Evolutionary conservation across 2,329 filamentous ascomycete genomes (phyloP).

Genomic region (Colletotrichum tofieldiae): DNA sequence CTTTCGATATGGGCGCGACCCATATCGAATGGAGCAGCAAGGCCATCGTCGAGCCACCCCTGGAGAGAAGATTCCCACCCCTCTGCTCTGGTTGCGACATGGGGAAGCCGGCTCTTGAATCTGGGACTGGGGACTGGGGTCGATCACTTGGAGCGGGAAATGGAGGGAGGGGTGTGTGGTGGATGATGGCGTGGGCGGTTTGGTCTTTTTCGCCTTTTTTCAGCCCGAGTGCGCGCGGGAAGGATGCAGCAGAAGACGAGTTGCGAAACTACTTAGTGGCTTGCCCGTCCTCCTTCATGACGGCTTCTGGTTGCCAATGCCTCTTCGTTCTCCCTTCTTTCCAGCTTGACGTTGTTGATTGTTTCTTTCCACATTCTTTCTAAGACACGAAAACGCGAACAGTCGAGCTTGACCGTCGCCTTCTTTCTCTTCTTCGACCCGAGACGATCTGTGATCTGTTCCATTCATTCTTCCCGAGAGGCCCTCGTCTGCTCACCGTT

Average conservation of each 20-base stretch:
- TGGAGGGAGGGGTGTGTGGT: neutral
- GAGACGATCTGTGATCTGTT: constrained; percentile 42
- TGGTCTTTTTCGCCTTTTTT: neutral
- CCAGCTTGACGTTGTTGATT: constrained; percentile 37
- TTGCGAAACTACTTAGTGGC: constrained; percentile 42
- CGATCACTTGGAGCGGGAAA: neutral
- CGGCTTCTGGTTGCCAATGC: neutral
- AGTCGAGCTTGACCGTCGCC: constrained; percentile 37
- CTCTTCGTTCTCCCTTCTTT: neutral
- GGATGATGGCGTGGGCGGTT: neutral
- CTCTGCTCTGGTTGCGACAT: constrained; percentile 31
- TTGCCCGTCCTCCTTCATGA: constrained; percentile 22
- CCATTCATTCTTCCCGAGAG: constrained; percentile 36
- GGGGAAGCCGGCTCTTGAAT: constrained; percentile 25
- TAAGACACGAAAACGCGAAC: constrained; percentile 26
- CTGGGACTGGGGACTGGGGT: constrained; percentile 18
- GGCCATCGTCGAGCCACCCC: neutral
- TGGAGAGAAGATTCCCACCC: constrained; percentile 2
- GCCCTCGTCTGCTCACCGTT: neutral
- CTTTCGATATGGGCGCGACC: neutral
- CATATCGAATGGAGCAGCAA: constrained; percentile 3
- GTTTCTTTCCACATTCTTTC: constrained; percentile 41
- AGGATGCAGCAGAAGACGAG: constrained; percentile 21
- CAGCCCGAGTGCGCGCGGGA: constrained; percentile 15
- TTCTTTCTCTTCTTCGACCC: constrained; percentile 29